Percentiles rank a stretch among this genome's conserved stretches.
Conservation (phyloP, 106 monocot genomes). For the Phalaenopsis equestris region DNA sequence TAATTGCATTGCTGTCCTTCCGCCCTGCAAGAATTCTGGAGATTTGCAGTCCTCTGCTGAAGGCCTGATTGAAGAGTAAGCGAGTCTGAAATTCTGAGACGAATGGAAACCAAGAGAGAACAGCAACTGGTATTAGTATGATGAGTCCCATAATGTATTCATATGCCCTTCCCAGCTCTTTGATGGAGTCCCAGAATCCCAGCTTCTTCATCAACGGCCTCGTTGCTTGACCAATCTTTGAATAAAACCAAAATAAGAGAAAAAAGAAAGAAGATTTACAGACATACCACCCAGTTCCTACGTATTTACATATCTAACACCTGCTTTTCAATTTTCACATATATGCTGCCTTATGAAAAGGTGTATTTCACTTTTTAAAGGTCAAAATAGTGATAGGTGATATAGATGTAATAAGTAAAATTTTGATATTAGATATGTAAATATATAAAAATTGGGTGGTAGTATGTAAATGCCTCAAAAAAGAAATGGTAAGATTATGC, state of each 20-base stretch:
- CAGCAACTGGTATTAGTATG: conserved; percentile 61
- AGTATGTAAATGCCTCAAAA: too few species aligned
- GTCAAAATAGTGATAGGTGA: too few species aligned
- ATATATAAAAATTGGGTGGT: too few species aligned
- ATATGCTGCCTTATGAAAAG: too few species aligned
- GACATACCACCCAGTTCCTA: too few species aligned
- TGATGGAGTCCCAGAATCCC: conserved; percentile 85
- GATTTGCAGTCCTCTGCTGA: conserved; percentile 90
- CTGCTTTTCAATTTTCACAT: too few species aligned
- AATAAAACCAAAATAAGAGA: not conserved
- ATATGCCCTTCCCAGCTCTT: conserved; percentile 76
- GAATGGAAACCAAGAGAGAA: conserved; percentile 92
- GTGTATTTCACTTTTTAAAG: too few species aligned
- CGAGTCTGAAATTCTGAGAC: conserved; percentile 92
- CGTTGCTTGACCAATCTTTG: conserved; percentile 64
- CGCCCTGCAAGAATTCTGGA: conserved; percentile 83
- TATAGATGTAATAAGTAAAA: too few species aligned
- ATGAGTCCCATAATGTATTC: conserved; percentile 84
- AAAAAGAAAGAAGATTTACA: too few species aligned
- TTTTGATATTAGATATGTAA: too few species aligned
- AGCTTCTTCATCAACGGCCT: conserved; percentile 31
- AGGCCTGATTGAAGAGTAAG: conserved; percentile 91
- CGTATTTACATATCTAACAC: too few species aligned
- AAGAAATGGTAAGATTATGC: not conserved
- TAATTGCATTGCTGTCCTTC: conserved; percentile 27